Evolutionary conservation across 2,329 filamentous ascomycete genomes (phyloP).

Genomic region (Elsinoe fawcettii): DNA sequence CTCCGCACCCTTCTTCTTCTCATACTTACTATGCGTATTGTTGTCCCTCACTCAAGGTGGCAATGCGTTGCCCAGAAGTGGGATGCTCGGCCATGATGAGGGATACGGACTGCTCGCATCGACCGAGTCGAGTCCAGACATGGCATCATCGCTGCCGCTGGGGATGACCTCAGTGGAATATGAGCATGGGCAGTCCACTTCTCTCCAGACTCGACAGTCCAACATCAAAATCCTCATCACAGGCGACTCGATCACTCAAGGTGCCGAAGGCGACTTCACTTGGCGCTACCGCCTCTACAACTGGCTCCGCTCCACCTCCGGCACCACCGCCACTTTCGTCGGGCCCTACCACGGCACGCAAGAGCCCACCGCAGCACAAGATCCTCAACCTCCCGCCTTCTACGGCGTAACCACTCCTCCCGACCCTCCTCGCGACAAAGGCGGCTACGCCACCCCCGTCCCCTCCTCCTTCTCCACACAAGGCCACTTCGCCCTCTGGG

Average conservation of each 20-base stretch:
- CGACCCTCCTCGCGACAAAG: slow-evolving; percentile 17
- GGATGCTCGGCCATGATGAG: too few species aligned
- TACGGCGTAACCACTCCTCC: background rate
- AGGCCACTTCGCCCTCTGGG: slow-evolving; percentile 32
- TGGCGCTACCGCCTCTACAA: slow-evolving; percentile 39
- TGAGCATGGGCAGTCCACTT: background rate
- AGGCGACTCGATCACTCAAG: slow-evolving; percentile 24
- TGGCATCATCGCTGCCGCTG: too few species aligned
- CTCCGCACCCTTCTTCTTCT: background rate
- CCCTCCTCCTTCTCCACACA: slow-evolving; percentile 22
- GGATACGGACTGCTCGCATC: too few species aligned
- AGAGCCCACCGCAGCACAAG: slow-evolving; percentile 17
- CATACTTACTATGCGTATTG: background rate
- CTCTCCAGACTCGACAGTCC: background rate
- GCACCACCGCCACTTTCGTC: slow-evolving; percentile 26
- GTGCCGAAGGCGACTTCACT: slow-evolving; percentile 35
- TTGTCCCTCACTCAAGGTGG: background rate
- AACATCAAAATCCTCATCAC: slow-evolving; percentile 19
- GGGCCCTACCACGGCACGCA: slow-evolving; percentile 34
- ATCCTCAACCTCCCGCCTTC: slow-evolving; percentile 16
- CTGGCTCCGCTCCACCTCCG: slow-evolving; percentile 29
- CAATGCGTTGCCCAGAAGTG: background rate
- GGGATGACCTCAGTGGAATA: too few species aligned
- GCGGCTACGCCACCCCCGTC: slow-evolving; percentile 29
- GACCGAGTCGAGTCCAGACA: too few species aligned